Conservation (phyloP, 805 yeast species). For the Kodamaea leandrae region DNA sequence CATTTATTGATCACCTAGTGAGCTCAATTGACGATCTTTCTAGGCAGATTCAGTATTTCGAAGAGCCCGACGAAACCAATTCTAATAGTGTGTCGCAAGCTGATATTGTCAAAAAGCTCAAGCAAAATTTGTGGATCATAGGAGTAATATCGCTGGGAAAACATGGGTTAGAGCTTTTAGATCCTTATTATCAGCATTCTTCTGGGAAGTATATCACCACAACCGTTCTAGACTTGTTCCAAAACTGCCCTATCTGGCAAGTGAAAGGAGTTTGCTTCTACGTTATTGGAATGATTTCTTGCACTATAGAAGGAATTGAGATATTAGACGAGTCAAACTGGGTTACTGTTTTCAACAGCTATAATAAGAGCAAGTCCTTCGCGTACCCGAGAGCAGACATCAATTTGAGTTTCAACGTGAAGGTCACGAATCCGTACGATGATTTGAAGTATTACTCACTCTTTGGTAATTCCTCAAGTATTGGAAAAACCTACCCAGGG, state of each 20-base stretch:
- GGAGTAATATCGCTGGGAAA: slow-evolving; percentile 78
- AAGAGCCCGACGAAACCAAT: slow-evolving; percentile 7
- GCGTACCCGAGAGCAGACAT: slow-evolving; percentile 15
- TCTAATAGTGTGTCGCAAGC: slow-evolving; percentile 24
- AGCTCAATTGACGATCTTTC: slow-evolving; percentile 16
- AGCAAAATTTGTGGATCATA: slow-evolving; percentile 81
- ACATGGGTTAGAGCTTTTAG: slow-evolving; percentile 55
- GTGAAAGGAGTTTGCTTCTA: slow-evolving; percentile 76
- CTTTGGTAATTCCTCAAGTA: slow-evolving; percentile 14
- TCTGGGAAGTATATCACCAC: slow-evolving; percentile 31
- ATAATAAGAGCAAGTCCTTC: slow-evolving; percentile 12
- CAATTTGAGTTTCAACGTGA: slow-evolving; percentile 17
- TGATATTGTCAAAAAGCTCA: slow-evolving; percentile 36
- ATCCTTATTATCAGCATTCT: slow-evolving; percentile 26
- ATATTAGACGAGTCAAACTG: slow-evolving; percentile 80
- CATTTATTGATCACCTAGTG: slow-evolving; percentile 41
- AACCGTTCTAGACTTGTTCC: slow-evolving; percentile 44
- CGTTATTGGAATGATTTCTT: slow-evolving; percentile 70
- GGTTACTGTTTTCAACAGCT: slow-evolving; percentile 30
- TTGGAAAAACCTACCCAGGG: slow-evolving; percentile 5
- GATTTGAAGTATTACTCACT: slow-evolving; percentile 24
- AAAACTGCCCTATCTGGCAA: slow-evolving; percentile 45
- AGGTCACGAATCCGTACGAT: slow-evolving; percentile 24
- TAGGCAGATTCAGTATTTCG: slow-evolving; percentile 12
- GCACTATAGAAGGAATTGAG: slow-evolving; percentile 77